These are phyloP conservation scores for Aspergillus amoenus DNA, from an alignment of 2,329 filamentous ascomycete species.

Conservation along the genomic window DNA sequence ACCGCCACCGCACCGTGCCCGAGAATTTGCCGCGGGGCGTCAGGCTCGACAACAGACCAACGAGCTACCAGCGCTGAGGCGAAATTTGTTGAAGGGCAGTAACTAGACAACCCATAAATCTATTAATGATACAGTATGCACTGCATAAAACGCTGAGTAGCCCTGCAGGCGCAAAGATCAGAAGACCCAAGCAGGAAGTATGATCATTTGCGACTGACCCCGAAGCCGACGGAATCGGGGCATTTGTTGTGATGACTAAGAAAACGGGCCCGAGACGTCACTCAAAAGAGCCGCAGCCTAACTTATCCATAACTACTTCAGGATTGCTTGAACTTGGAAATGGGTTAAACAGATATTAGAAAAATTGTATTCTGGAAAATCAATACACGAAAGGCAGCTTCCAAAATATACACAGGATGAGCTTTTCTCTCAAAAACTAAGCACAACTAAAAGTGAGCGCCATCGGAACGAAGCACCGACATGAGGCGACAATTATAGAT, in stretches of 20 bases:
- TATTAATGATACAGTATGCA: neutral
- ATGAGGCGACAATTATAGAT: neutral
- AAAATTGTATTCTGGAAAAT: slow-evolving; percentile 14
- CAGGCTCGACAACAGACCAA: slow-evolving; percentile 3
- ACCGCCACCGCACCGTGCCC: slow-evolving; percentile 8
- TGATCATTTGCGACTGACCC: no score
- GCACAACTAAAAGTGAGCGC: neutral
- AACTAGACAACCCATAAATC: neutral
- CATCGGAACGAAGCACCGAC: neutral
- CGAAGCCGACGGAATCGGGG: no score
- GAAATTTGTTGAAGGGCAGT: neutral
- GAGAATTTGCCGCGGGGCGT: slow-evolving; percentile 14
- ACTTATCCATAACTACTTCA: no score
- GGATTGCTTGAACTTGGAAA: no score
- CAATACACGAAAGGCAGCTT: slow-evolving; percentile 19
- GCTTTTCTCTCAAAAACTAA: neutral
- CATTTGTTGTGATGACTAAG: neutral
- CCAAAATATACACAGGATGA: slow-evolving; percentile 17
- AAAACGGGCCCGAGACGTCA: neutral
- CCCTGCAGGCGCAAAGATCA: neutral
- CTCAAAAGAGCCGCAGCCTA: neutral
- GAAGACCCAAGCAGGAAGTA: neutral
- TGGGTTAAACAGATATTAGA: neutral
- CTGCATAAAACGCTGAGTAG: neutral
- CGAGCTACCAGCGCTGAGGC: neutral